Percentiles rank a stretch among this genome's conserved stretches.
These are phyloP conservation scores for Ascochyta clinopodiicola DNA, from an alignment of 2,329 filamentous ascomycete genomes.

Conservation along the genomic window DNA sequence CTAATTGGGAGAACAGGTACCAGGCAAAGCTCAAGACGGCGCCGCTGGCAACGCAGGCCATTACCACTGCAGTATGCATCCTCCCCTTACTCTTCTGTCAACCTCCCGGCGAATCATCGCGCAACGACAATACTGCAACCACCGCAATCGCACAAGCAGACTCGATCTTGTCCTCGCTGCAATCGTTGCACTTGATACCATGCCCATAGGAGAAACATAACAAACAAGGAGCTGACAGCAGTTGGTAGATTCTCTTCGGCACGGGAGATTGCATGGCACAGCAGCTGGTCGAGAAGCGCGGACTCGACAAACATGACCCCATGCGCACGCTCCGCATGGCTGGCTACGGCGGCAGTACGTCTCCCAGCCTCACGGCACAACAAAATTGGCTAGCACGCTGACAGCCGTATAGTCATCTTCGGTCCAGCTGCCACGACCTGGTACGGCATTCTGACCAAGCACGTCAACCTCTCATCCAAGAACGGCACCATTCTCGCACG, in stretches of 20 bases:
- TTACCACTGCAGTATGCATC: conserved; percentile 75
- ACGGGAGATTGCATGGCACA: conserved; percentile 91
- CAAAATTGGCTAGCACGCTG: no score
- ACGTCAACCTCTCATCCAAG: conserved; percentile 67
- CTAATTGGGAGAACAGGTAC: conserved; percentile 66
- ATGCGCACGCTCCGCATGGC: conserved; percentile 79
- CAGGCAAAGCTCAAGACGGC: conserved; percentile 79
- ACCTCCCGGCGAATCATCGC: no score
- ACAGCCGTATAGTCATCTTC: conserved; percentile 63
- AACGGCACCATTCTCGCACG: conserved; percentile 77
- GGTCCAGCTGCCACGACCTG: conserved; percentile 86
- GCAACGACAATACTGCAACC: background rate
- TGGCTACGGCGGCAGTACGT: conserved; percentile 55
- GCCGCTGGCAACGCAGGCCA: conserved; percentile 86
- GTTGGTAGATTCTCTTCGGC: conserved; percentile 76
- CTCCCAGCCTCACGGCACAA: no score
- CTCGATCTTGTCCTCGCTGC: background rate
- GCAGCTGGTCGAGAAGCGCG: conserved; percentile 84
- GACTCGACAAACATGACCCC: conserved; percentile 74
- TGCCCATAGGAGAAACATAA: background rate
- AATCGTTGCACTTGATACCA: background rate
- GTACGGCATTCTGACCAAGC: conserved; percentile 79
- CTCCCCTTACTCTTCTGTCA: background rate
- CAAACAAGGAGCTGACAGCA: conserved; percentile 2
- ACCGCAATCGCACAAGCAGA: background rate